phyloP scores from a whole-genome alignment of 371 early-diverging fungal species.

The Mucor saturninus region DNA sequence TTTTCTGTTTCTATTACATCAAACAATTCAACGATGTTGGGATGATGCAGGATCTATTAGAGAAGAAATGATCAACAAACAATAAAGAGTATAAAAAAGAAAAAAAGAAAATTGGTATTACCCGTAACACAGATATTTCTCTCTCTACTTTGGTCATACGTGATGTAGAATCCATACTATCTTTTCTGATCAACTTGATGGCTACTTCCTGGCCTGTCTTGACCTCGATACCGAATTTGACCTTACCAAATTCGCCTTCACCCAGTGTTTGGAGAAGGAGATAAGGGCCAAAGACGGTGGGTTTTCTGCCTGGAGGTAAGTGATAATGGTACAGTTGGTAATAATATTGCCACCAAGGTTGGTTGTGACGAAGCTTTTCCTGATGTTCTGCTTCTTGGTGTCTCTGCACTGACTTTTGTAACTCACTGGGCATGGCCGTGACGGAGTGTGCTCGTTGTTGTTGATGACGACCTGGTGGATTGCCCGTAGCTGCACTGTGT shows the following conservation, averaged over 20 bases:
- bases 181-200: conserved; percentile 82
- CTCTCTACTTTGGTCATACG: conserved; percentile 82
- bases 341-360: conserved; percentile 55
- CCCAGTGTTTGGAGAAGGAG: conserved; percentile 94
- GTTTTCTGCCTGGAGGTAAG: conserved; percentile 53
- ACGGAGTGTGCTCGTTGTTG: conserved; percentile 53
- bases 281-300: conserved; percentile 92
- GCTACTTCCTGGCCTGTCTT: conserved; percentile 95
- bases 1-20: conserved; percentile 97
- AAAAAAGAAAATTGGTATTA: conserved; percentile 35
- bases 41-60: conserved; percentile 79
- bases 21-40: conserved; percentile 90
- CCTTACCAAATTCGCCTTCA: conserved; percentile 99
- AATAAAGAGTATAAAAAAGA: not conserved
- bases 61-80: not conserved
- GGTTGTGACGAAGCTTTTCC: conserved; percentile 32
- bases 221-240: conserved; percentile 94
- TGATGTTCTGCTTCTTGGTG: conserved; percentile 43
- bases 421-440: conserved; percentile 48
- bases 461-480: conserved; percentile 11
- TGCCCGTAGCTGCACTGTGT: not conserved
- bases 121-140: conserved; percentile 82
- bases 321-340: conserved; percentile 51
- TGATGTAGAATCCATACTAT: conserved; percentile 78
- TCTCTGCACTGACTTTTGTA: conserved; percentile 30